A percentile compares a stretch with the other conserved stretches of the same genome.
These are phyloP conservation scores for Triticum timopheevii DNA, from an alignment of 176 grass and related monocot species.

Conservation along the genomic window DNA sequence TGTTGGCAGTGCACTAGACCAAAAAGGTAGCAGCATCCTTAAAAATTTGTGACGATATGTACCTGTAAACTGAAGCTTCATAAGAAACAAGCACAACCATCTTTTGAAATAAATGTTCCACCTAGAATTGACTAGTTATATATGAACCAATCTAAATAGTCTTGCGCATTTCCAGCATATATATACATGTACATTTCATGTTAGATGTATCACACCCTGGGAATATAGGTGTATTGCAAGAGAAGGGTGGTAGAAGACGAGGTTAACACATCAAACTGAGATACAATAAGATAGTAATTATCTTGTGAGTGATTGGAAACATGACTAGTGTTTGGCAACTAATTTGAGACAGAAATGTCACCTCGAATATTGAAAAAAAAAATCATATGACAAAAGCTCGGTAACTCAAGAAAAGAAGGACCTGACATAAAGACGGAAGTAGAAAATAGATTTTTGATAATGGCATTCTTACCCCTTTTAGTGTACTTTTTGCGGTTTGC, in stretches of 20 bases:
- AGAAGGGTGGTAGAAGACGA: neutral
- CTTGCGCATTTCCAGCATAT: neutral
- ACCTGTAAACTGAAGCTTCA: constrained; percentile 48
- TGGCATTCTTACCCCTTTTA: constrained; percentile 71
- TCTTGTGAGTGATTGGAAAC: neutral
- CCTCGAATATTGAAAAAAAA: neutral
- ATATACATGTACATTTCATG: neutral
- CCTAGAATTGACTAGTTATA: neutral
- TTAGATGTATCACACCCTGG: neutral
- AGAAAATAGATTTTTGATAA: constrained; percentile 15
- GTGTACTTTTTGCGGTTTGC: constrained; percentile 88
- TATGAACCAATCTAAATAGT: constrained; percentile 15
- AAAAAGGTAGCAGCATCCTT: constrained; percentile 97
- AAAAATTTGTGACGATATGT: constrained; percentile 78
- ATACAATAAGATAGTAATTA: neutral
- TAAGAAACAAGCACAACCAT: constrained; percentile 37
- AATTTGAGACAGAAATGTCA: constrained; percentile 1
- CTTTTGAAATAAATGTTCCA: constrained; percentile 2
- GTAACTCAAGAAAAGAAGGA: neutral
- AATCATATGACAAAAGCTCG: neutral
- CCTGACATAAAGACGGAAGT: constrained; percentile 17
- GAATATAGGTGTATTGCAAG: neutral
- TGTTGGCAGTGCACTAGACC: constrained; percentile 83
- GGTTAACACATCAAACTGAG: constrained; percentile 10
- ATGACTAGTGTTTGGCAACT: neutral